phyloP scores from a whole-genome alignment of 208 protist genomes.

The Leishmania guyanensis region DNA sequence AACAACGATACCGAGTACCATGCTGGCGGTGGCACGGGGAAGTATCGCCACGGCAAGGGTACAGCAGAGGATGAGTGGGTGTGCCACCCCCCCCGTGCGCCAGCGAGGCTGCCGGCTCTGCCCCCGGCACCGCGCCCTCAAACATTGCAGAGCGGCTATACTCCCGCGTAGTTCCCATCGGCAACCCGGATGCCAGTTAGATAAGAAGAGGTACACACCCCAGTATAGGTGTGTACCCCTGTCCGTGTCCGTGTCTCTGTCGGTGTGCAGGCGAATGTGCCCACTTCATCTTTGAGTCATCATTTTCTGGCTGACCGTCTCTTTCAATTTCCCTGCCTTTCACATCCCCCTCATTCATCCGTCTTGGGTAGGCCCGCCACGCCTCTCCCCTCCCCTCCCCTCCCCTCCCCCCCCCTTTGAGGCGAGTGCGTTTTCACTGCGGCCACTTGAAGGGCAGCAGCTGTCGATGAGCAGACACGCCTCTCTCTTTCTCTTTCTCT shows the following conservation, averaged over 20 bases:
- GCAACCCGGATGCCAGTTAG: not conserved
- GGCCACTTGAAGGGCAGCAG: not conserved
- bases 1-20: slow-evolving; percentile 2
- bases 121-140: slow-evolving; percentile 21
- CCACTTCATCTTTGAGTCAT: not conserved
- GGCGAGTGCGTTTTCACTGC: not conserved
- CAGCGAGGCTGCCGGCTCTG: slow-evolving; percentile 13
- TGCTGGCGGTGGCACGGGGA: not conserved
- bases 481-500: not conserved
- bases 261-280: not conserved
- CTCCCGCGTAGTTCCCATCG: slow-evolving; percentile 5
- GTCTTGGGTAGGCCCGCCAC: not conserved
- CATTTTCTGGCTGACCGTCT: not conserved
- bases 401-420: not conserved
- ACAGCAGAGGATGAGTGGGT: slow-evolving; percentile 1
- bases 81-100: slow-evolving; percentile 13
- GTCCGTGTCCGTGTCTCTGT: not conserved
- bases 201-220: not conserved
- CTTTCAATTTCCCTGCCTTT: not conserved
- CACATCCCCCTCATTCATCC: not conserved
- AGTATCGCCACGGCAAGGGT: not conserved
- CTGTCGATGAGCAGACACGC: too few species aligned
- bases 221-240: not conserved
- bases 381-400: not conserved
- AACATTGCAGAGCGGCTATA: slow-evolving; percentile 1